Conservation (phyloP, 495 filamentous ascomycete genomes). For the Pyrenopolyporus hunteri region DNA sequence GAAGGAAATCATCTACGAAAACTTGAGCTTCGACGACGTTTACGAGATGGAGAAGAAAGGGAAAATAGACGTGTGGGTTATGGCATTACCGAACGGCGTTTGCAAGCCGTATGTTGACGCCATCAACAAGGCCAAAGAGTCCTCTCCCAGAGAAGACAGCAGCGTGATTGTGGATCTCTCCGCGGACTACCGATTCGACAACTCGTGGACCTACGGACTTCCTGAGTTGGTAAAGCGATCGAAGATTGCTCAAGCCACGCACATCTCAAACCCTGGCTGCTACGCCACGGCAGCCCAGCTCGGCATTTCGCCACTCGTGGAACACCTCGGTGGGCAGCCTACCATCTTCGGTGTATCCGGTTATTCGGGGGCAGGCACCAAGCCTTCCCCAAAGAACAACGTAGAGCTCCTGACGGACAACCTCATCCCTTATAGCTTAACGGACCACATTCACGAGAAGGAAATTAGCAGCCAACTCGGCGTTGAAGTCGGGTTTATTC, state of each 20-base stretch:
- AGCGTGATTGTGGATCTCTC: slow-evolving; percentile 91
- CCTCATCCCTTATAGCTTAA: slow-evolving; percentile 89
- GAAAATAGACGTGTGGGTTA: slow-evolving; percentile 98
- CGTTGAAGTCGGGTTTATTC: slow-evolving; percentile 81
- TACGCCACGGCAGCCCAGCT: slow-evolving; percentile 97
- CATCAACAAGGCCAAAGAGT: slow-evolving; percentile 70
- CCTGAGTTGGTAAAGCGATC: slow-evolving; percentile 83
- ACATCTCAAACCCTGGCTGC: slow-evolving; percentile 94
- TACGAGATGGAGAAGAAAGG: slow-evolving; percentile 86
- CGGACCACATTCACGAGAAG: slow-evolving; percentile 94
- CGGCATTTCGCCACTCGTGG: slow-evolving; percentile 82
- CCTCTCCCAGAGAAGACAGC: slow-evolving; percentile 57
- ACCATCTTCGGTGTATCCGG: slow-evolving; percentile 93
- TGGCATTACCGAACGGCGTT: slow-evolving; percentile 96
- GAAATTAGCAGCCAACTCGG: slow-evolving; percentile 86
- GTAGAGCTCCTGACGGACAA: slow-evolving; percentile 86
- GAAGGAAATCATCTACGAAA: slow-evolving; percentile 92
- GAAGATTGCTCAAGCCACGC: slow-evolving; percentile 79
- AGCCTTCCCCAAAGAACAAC: slow-evolving; percentile 95
- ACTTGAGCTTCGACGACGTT: slow-evolving; percentile 87
- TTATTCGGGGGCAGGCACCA: slow-evolving; percentile 96
- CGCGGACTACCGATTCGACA: slow-evolving; percentile 93
- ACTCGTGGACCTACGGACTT: slow-evolving; percentile 92
- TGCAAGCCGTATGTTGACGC: slow-evolving; percentile 97
- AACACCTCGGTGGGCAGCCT: slow-evolving; percentile 78